phyloP scores from a whole-genome alignment of 768 basidiomycete genomes.

The Cubamyces sp. region DNA sequence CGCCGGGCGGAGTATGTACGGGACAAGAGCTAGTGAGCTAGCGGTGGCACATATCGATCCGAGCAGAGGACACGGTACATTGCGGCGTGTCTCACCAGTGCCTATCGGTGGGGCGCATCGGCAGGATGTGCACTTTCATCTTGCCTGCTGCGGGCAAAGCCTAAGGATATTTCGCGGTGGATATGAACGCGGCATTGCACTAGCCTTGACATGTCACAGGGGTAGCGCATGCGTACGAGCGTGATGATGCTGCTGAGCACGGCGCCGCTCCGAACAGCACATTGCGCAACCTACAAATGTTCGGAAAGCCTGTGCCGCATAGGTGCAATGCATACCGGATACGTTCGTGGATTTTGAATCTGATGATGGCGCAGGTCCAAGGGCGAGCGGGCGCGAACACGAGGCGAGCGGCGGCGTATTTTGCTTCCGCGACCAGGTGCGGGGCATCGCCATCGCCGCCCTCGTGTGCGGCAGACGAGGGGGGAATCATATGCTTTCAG shows the following conservation, averaged over 20 bases:
- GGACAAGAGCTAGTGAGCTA: no score
- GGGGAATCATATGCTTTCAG: slow-evolving; percentile 4
- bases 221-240: background rate
- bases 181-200: background rate
- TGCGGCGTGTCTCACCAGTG: slow-evolving; percentile 7
- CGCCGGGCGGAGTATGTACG: no score
- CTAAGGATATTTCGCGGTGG: background rate
- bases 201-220: slow-evolving; percentile 10
- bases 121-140: background rate
- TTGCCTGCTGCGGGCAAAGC: no score
- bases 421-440: slow-evolving; percentile 15
- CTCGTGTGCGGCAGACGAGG: background rate
- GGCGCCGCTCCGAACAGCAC: background rate
- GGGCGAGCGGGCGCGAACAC: background rate
- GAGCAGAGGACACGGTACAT: background rate
- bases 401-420: slow-evolving; percentile 9
- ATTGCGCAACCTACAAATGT: no score
- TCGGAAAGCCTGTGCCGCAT: background rate
- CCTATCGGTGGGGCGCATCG: background rate
- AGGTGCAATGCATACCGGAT: background rate
- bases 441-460: slow-evolving; percentile 4
- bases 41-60: slow-evolving; percentile 8
- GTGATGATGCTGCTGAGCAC: background rate
- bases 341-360: background rate
- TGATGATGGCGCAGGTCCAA: slow-evolving; percentile 4